Percentiles rank a stretch among this genome's conserved stretches.
These are phyloP conservation scores for Populus tremula DNA, from an alignment of 345 rosid species.

Conservation along the genomic window DNA sequence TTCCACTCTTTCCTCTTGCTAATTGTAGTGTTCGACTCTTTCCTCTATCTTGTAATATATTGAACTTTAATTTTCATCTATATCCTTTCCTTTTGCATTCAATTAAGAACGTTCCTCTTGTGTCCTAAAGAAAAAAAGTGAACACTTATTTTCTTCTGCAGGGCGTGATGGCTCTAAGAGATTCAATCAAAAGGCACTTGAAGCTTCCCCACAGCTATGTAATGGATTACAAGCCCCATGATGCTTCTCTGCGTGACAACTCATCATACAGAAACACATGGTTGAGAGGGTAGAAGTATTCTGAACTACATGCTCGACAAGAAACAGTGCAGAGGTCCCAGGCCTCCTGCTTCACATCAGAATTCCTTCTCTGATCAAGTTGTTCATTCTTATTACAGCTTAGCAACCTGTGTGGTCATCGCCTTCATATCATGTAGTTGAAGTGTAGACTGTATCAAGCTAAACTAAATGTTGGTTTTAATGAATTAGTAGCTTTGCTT, in stretches of 20 bases:
- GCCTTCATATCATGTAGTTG: neutral
- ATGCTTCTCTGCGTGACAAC: conserved; percentile 87
- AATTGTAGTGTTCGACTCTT: neutral
- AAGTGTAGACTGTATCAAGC: neutral
- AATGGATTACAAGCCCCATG: conserved; percentile 97
- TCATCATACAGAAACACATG: conserved; percentile 92
- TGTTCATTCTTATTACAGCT: neutral
- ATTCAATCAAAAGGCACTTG: conserved; percentile 61
- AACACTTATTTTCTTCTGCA: conserved; percentile 18
- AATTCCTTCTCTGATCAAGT: neutral
- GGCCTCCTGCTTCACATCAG: conserved; percentile 4
- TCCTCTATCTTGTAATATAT: neutral
- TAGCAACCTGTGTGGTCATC: neutral
- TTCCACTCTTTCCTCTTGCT: neutral
- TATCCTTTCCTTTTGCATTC: too few relatives aligned
- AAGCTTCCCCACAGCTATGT: conserved; percentile 87
- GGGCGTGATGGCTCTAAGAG: conserved; percentile 72
- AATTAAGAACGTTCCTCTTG: too few relatives aligned
- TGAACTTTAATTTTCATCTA: neutral
- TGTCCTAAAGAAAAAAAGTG: too few relatives aligned
- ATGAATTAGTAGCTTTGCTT: neutral
- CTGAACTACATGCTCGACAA: neutral
- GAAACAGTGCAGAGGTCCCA: neutral
- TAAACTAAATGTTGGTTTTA: neutral
- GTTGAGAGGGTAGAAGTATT: conserved; percentile 70